Percentiles rank a stretch among this genome's conserved stretches.
Evolutionary conservation across 257 asterid genomes (phyloP).

Genomic region (Solanum chaucha): DNA sequence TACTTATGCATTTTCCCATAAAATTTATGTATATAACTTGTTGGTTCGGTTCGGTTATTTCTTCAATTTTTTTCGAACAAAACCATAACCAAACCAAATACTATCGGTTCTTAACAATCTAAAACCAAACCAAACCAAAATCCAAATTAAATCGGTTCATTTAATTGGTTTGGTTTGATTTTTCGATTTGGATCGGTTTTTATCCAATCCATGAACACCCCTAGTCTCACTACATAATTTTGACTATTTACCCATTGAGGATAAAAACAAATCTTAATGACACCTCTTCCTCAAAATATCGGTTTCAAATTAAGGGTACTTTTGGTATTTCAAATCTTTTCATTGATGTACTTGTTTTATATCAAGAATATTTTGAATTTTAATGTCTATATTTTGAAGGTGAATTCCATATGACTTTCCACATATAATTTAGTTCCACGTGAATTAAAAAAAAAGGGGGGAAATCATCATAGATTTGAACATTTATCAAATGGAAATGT

Average conservation of each 20-base stretch:
- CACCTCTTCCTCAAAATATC: not conserved
- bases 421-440: not conserved
- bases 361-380: not conserved
- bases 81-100: too few species aligned
- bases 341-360: not conserved
- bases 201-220: too few species aligned
- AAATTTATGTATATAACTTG: too few species aligned
- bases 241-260: not conserved
- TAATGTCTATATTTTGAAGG: not conserved
- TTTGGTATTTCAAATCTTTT: not conserved
- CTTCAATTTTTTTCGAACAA: too few species aligned
- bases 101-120: too few species aligned
- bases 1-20: too few species aligned
- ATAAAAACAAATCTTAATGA: too few species aligned
- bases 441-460: not conserved
- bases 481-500: not conserved
- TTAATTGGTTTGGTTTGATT: too few species aligned
- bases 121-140: too few species aligned
- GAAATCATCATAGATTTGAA: not conserved
- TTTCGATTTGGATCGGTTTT: too few species aligned
- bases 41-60: too few species aligned
- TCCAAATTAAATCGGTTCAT: too few species aligned
- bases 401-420: not conserved
- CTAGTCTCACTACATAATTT: not conserved
- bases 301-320: not conserved